Conservation (phyloP, 805 yeast genomes). For the Saccharomyces eubayanus region DNA sequence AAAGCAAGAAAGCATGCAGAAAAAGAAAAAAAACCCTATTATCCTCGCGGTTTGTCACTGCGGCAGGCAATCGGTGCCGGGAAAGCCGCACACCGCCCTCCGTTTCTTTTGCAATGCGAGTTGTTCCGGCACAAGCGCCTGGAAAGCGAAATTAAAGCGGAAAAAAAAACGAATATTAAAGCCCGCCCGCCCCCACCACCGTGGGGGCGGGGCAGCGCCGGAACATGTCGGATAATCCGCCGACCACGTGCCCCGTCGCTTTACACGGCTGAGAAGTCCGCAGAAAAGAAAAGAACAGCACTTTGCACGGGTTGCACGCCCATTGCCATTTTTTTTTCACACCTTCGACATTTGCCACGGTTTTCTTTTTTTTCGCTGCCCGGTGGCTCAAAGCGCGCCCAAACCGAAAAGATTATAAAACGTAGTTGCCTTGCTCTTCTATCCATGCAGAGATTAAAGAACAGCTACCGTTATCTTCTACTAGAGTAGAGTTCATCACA, state of each 20-base stretch:
- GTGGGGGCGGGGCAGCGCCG: not conserved
- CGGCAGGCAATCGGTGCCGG: not conserved
- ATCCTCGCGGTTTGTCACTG: not conserved
- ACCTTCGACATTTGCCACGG: not conserved
- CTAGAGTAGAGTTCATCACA: not conserved
- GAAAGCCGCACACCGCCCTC: not conserved
- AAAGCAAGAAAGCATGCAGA: not conserved
- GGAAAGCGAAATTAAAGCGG: not conserved
- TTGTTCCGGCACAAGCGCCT: not conserved
- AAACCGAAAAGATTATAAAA: slow-evolving; percentile 1
- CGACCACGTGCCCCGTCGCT: not conserved
- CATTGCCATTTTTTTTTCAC: not conserved
- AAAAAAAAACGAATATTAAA: not conserved
- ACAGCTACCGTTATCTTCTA: not conserved
- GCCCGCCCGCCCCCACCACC: not conserved
- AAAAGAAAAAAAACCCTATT: not conserved
- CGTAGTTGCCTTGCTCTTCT: slow-evolving; percentile 1
- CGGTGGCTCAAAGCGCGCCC: not conserved
- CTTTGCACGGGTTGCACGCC: not conserved
- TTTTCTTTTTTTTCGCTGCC: not conserved
- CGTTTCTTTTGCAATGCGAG: not conserved
- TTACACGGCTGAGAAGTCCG: not conserved
- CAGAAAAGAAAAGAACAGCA: not conserved
- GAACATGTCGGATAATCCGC: not conserved
- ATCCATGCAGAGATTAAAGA: not conserved